Conservation (phyloP, 768 basidiomycete species). For the Leccinellum albellum region DNA sequence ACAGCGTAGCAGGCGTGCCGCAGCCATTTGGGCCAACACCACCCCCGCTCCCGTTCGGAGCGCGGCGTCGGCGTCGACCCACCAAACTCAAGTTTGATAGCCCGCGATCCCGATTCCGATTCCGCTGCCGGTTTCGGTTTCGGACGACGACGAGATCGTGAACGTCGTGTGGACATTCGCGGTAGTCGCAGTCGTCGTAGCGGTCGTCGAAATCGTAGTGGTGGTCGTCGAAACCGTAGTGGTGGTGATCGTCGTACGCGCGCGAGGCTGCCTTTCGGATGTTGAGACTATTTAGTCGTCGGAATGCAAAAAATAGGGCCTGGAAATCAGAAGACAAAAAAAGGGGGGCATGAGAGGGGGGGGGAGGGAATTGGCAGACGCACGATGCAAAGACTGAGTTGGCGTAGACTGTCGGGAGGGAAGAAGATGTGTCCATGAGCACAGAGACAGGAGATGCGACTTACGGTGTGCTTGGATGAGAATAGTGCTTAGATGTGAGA, state of each 20-base stretch:
- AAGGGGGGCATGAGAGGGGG: not conserved
- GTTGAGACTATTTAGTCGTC: too few species aligned
- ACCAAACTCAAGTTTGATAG: not conserved
- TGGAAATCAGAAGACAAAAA: not conserved
- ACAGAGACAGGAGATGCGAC: too few species aligned
- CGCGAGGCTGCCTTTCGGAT: conserved; percentile 22
- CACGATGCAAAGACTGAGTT: conserved; percentile 30
- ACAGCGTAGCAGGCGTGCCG: not conserved
- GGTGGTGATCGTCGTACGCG: not conserved
- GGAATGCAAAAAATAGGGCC: not conserved
- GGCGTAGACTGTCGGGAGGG: conserved; percentile 19
- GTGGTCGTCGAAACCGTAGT: not conserved
- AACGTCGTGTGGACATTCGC: not conserved
- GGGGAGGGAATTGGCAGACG: not conserved
- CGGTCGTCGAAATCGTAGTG: not conserved
- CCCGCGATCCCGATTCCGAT: too few species aligned
- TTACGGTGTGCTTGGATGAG: conserved; percentile 26
- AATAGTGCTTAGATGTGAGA: conserved; percentile 19
- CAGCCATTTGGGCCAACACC: not conserved
- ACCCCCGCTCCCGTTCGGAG: too few species aligned
- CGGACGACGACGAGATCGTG: not conserved
- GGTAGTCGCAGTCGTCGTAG: not conserved
- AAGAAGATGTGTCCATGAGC: too few species aligned
- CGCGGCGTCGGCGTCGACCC: not conserved
- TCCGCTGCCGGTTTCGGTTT: not conserved